phyloP scores from a whole-genome alignment of 345 rosid species.

The Turritis glabra region DNA sequence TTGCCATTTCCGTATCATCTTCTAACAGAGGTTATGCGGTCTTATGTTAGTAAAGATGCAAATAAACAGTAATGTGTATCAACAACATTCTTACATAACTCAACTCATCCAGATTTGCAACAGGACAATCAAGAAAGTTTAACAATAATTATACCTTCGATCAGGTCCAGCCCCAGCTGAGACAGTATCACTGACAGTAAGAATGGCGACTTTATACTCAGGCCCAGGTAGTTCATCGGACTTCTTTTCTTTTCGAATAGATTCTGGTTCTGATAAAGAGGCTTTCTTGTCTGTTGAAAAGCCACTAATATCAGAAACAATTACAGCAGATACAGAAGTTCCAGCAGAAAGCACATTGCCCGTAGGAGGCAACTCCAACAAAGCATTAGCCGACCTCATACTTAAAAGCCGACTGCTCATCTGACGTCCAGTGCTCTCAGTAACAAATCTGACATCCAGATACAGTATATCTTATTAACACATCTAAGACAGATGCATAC shows the following conservation, averaged over 20 bases:
- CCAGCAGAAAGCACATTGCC: constrained; percentile 66
- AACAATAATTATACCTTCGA: constrained; percentile 60
- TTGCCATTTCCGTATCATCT: not conserved
- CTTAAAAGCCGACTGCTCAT: constrained; percentile 88
- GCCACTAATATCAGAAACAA: constrained; percentile 60
- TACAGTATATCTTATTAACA: constrained; percentile 18
- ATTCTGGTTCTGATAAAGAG: constrained; percentile 40
- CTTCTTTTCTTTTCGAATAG: constrained; percentile 41
- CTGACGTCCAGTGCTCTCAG: constrained; percentile 92
- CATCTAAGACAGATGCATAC: not conserved
- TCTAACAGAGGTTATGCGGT: not conserved
- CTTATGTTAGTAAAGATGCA: not conserved
- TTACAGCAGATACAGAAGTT: constrained; percentile 65
- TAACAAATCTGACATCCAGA: constrained; percentile 70
- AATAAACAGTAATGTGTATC: no score
- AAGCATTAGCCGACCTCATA: constrained; percentile 90
- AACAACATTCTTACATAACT: not conserved
- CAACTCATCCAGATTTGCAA: constrained; percentile 9
- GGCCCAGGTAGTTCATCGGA: constrained; percentile 31
- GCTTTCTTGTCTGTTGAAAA: constrained; percentile 28
- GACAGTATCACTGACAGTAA: constrained; percentile 92
- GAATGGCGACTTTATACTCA: constrained; percentile 66
- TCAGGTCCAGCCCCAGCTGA: constrained; percentile 88
- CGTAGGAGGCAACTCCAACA: constrained; percentile 81
- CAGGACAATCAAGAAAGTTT: constrained; percentile 12